Conservation (phyloP, 805 yeast genomes). For the Kluyveromyces starmeri region DNA sequence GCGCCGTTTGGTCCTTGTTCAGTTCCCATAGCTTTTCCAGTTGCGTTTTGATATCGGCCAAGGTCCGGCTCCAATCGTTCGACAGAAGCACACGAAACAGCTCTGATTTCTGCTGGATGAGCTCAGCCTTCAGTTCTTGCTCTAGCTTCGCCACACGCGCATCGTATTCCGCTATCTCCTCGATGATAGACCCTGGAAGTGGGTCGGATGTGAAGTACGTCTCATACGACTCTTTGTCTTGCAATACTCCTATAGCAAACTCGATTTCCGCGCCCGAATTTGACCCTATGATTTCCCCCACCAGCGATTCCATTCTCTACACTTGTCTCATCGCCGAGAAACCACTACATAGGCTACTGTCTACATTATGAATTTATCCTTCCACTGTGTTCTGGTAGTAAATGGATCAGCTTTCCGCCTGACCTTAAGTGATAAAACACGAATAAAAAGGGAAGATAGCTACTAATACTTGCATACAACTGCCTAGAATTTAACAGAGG, state of each 20-base stretch:
- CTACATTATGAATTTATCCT: no score
- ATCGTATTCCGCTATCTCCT: conserved; percentile 69
- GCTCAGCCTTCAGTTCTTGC: conserved; percentile 33
- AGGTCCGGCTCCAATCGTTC: conserved; percentile 9
- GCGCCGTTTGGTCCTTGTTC: conserved; percentile 13
- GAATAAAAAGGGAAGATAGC: no score
- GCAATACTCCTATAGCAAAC: conserved; percentile 13
- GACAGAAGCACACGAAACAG: conserved; percentile 39
- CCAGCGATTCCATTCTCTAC: conserved; percentile 3
- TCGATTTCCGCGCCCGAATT: conserved; percentile 6
- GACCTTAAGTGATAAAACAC: no score
- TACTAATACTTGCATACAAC: no score
- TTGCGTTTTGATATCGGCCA: conserved; percentile 14
- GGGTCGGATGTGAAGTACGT: conserved; percentile 36
- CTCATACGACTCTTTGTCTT: conserved; percentile 38
- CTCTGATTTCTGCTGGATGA: conserved; percentile 27
- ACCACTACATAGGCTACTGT: no score
- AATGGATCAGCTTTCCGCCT: no score
- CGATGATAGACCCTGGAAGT: conserved; percentile 34
- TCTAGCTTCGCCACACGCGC: conserved; percentile 43
- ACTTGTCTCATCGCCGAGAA: no score
- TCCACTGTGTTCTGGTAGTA: no score
- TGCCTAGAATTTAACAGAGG: no score
- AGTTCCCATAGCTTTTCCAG: conserved; percentile 26
- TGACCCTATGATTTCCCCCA: conserved; percentile 1